A percentile compares a stretch with the other conserved stretches of the same genome.
phyloP scores from a whole-genome alignment of 192 early-diverging fungal species.

The Geosiphon pyriformis region DNA sequence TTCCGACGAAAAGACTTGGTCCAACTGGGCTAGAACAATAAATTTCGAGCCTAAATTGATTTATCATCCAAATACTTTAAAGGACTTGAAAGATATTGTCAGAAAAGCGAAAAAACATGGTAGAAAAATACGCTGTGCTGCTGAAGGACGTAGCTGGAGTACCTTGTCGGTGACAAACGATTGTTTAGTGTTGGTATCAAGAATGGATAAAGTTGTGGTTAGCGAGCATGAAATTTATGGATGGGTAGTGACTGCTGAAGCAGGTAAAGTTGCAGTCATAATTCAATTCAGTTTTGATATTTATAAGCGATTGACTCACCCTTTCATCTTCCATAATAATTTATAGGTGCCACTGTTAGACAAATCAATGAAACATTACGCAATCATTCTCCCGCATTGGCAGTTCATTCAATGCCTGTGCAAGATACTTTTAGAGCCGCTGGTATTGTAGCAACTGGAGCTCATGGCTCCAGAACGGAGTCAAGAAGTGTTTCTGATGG shows the following conservation, averaged over 20 bases:
- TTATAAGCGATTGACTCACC: too few species aligned
- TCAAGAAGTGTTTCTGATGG: slow-evolving; percentile 1
- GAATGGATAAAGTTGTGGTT: background rate
- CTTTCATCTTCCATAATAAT: background rate
- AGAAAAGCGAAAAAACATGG: background rate
- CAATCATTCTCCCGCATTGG: slow-evolving; percentile 29
- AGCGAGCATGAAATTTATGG: background rate
- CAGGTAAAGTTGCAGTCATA: slow-evolving; percentile 20
- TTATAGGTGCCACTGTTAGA: slow-evolving; percentile 6
- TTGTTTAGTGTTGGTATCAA: background rate
- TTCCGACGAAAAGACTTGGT: background rate
- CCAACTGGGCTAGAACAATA: background rate
- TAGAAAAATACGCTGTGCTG: background rate
- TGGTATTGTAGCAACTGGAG: slow-evolving; percentile 16
- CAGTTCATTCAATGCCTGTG: slow-evolving; percentile 26
- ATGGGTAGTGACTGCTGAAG: slow-evolving; percentile 35
- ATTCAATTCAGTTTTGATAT: background rate
- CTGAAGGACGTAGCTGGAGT: background rate
- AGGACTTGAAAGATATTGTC: background rate
- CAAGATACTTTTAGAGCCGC: background rate
- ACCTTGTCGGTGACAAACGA: background rate
- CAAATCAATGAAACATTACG: slow-evolving; percentile 28
- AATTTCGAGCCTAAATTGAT: background rate
- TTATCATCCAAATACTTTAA: background rate
- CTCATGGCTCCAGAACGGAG: slow-evolving; percentile 9